Base-by-base conservation (phyloP, 129 eudicot genomes). In the Tagetes patula region DNA sequence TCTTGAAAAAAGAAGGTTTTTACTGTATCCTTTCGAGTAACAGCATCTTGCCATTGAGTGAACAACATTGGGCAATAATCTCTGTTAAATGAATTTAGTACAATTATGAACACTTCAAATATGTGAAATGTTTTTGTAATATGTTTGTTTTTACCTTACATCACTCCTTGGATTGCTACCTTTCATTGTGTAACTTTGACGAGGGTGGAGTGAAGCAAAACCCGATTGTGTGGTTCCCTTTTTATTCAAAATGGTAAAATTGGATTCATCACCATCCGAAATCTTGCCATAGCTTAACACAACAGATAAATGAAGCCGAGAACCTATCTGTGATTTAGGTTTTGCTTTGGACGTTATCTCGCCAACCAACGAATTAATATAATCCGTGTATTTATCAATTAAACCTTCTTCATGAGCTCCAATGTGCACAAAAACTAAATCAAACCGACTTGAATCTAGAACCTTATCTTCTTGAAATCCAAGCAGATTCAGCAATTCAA, bases 41-140 rank as follows among this genome's bases (percentile, higher is more conserved):
- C 98, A 69, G 82, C 98, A 73, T 85, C 87, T 86, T 93, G 98
- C 89, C 89, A 93, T 75, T 93, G 98, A 27, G 91, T 77, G 48
- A 93, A 40, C 67, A 93, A 77, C 88, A 89, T 84, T 2, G 98
- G 96, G 41, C 82, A 87, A 65, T 86, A 74, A n/a, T 85, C 79
- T 82, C 98, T 93, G 84, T 9, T 12, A 10, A 36, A 74, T 1
- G 80, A 41, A 78, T 31, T 70, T 65, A 65, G 30, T 42, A 43
- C 56, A 53, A 38, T 71, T 62, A 6, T 55, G 6, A 47, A 41
- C 65, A 10, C 5, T 42, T 2, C 6, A 77, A 34, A 30, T 12
- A 36, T 8, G 58, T 14, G 12, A 27, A 66, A 49, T 38, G 54
- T 39, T 70, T 58, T 40, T 65, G 70, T 33, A 77, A 13, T 1